Conservation (phyloP, 1,139 yeast species). For the Yamadazyma oceani region DNA sequence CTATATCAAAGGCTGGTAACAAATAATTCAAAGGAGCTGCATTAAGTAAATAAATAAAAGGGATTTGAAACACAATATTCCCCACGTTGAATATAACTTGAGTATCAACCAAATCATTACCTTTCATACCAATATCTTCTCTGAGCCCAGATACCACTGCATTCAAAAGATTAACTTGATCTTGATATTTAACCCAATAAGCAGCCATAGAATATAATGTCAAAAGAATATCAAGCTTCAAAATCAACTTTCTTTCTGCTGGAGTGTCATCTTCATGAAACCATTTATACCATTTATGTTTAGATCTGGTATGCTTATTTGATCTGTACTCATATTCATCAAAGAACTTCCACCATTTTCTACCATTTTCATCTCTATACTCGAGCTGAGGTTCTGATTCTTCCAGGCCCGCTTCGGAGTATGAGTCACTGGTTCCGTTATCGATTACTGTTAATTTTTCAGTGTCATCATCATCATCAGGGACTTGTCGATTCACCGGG, state of each 20-base stretch:
- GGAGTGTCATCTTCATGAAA: slow-evolving; percentile 57
- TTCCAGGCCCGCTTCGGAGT: slow-evolving; percentile 4
- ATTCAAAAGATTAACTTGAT: slow-evolving; percentile 58
- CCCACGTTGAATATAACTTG: slow-evolving; percentile 61
- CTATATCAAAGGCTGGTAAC: slow-evolving; percentile 57
- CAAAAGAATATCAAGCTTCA: slow-evolving; percentile 62
- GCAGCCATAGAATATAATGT: slow-evolving; percentile 61
- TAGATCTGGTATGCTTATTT: slow-evolving; percentile 30
- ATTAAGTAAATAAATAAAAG: slow-evolving; percentile 45
- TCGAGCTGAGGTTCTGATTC: slow-evolving; percentile 39
- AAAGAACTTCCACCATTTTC: slow-evolving; percentile 64
- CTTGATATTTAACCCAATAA: slow-evolving; percentile 72
- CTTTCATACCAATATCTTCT: slow-evolving; percentile 57
- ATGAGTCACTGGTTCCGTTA: slow-evolving; percentile 11
- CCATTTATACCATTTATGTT: slow-evolving; percentile 64
- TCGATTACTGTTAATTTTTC: too few relatives aligned
- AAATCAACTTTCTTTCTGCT: slow-evolving; percentile 53
- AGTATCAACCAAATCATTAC: slow-evolving; percentile 65
- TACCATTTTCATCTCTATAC: slow-evolving; percentile 60
- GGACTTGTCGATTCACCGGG: slow-evolving; percentile 45
- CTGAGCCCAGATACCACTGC: slow-evolving; percentile 61
- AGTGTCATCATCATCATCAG: slow-evolving; percentile 30
- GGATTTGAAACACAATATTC: slow-evolving; percentile 55
- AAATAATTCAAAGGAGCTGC: slow-evolving; percentile 55
- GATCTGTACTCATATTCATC: slow-evolving; percentile 63